A percentile compares a stretch with the other conserved stretches of the same genome.
These are phyloP conservation scores for Hebeloma cylindrosporum DNA, from an alignment of 768 basidiomycete species.

Conservation along the genomic window DNA sequence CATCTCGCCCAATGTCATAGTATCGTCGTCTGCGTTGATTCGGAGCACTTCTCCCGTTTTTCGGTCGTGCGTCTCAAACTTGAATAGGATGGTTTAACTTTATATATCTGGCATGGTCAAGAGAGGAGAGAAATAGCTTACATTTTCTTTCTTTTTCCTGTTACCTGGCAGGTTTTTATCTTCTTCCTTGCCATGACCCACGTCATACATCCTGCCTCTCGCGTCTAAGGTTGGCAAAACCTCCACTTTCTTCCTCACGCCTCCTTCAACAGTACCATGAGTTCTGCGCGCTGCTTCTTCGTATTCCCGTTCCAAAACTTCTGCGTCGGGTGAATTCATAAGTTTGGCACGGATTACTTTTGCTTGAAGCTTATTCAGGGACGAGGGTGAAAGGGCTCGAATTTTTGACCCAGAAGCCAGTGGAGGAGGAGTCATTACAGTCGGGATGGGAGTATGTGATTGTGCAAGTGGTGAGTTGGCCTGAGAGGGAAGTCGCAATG, in stretches of 20 bases:
- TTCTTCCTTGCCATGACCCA: slow-evolving; percentile 77
- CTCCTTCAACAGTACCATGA: slow-evolving; percentile 41
- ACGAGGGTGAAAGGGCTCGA: slow-evolving; percentile 67
- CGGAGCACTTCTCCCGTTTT: slow-evolving; percentile 90
- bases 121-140: slow-evolving; percentile 24
- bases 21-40: slow-evolving; percentile 90
- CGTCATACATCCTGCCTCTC: slow-evolving; percentile 84
- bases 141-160: slow-evolving; percentile 78
- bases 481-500: slow-evolving; percentile 61
- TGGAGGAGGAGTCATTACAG: slow-evolving; percentile 78
- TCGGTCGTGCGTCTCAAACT: slow-evolving; percentile 88
- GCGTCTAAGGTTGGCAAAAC: slow-evolving; percentile 89
- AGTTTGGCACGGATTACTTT: slow-evolving; percentile 90
- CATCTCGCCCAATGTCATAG: slow-evolving; percentile 83
- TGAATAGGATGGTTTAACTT: slow-evolving; percentile 1
- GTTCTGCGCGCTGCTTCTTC: slow-evolving; percentile 62
- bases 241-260: slow-evolving; percentile 65
- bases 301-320: slow-evolving; percentile 80
- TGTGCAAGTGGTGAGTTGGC: slow-evolving; percentile 57
- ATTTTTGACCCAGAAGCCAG: slow-evolving; percentile 30
- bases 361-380: slow-evolving; percentile 90
- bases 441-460: slow-evolving; percentile 83
- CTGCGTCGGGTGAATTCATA: slow-evolving; percentile 76
- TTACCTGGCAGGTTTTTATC: slow-evolving; percentile 58
- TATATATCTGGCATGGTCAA: not conserved